Evolutionary conservation across 257 asterid genomes (phyloP), one percentile per base, ranked within the genome.

Genomic region (Nicotiana obtusifolia): DNA sequence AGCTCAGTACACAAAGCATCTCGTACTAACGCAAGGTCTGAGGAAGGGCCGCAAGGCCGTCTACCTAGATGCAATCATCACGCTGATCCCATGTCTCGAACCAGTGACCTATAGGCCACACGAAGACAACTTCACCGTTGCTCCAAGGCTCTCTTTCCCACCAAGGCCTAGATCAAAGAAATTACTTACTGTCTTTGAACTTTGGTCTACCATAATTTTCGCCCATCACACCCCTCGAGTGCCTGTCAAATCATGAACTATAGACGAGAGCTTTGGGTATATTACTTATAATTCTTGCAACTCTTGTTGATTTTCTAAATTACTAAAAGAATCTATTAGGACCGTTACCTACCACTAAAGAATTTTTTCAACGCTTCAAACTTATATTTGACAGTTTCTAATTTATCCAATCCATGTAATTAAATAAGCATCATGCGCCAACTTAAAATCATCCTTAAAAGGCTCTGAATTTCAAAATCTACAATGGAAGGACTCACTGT

Each of bases 401-500:
- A 20, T 44, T 41, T 44, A 41, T 0, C 16, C 13, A 69, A 69
- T 41, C 78, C 20, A 11, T 5, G 22, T 20, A 69, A 69, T n/a
- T 41, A 37, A 37, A 69, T 41, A 69, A n/a, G 44, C 57, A 69
- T 37, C 57, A 37, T 28, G 20, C 3, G 11, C 26, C 19, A 10
- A 10, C 31, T 10, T n/a, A 15, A 16, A 11, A 20, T 20, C 78
- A 13, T 37, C 33, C 33, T 11, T 11, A 71, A 71, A 35, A 44
- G 13, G 14, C n/a, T 2, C 7, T 20, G 20, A 44, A 41, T 14
- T 71, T 41, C 15, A 71, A 41, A 69, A 44, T 71, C 78, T 71
- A 20, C 59, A 20, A 7, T 41, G 1, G 57, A 57, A 77, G 16
- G 53, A 82, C 91, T 81, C 47, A 88, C 88, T 88, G 84, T 88